phyloP scores from a whole-genome alignment of 495 filamentous ascomycete genomes.

The Corynascus novoguineensis region DNA sequence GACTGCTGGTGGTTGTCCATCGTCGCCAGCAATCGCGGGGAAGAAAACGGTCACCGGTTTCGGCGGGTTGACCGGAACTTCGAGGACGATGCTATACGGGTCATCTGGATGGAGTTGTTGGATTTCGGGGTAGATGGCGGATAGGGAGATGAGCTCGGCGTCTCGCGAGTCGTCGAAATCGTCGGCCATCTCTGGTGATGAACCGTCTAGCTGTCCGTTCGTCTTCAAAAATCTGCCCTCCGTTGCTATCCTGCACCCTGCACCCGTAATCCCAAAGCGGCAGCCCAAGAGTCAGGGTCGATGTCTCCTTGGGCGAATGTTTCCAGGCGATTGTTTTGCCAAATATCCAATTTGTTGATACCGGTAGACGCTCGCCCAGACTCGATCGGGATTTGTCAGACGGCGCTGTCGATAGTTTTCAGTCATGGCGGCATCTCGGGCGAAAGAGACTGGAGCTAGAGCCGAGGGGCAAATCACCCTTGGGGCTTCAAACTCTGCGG shows the following conservation, averaged over 20 bases:
- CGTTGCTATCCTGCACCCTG: slow-evolving; percentile 13
- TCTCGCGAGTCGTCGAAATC: slow-evolving; percentile 61
- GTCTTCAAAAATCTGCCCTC: no score
- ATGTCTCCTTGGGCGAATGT: background rate
- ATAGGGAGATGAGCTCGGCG: slow-evolving; percentile 74
- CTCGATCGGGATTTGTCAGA: background rate
- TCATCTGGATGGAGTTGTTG: slow-evolving; percentile 49
- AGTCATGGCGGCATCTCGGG: slow-evolving; percentile 10
- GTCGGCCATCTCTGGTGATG: slow-evolving; percentile 14
- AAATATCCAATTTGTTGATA: background rate
- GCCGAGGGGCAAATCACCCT: background rate
- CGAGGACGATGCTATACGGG: slow-evolving; percentile 61
- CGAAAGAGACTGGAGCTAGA: background rate
- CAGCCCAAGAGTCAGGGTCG: no score
- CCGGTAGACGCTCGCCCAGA: background rate
- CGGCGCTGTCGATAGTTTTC: background rate
- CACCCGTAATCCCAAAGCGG: background rate
- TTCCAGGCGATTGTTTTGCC: no score
- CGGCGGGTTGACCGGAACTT: slow-evolving; percentile 65
- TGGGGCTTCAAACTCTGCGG: background rate
- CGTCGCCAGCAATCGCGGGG: slow-evolving; percentile 49
- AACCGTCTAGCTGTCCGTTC: slow-evolving; percentile 6
- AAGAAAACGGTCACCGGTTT: slow-evolving; percentile 66
- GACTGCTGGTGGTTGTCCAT: slow-evolving; percentile 20
- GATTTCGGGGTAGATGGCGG: slow-evolving; percentile 87